These are phyloP conservation scores for Globisporangium parvum DNA, from an alignment of 352 stramenopile genomes.

Conservation along the genomic window DNA sequence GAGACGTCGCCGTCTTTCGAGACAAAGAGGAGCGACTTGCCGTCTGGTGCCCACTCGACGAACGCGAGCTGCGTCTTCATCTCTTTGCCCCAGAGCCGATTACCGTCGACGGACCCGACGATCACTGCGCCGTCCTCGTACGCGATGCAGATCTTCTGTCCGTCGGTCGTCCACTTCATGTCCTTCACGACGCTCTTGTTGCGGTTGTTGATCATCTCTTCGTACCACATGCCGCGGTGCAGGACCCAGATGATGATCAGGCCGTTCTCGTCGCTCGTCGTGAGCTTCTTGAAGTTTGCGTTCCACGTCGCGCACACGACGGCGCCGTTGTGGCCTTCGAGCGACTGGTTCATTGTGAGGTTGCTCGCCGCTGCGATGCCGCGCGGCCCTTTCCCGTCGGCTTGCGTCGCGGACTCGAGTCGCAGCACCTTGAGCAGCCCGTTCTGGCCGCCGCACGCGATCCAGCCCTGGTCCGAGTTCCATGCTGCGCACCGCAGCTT, in stretches of 20 bases:
- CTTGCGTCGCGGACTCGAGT: slow-evolving; percentile 69
- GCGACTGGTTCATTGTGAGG: slow-evolving; percentile 93
- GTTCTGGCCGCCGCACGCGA: slow-evolving; percentile 91
- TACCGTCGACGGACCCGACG: slow-evolving; percentile 92
- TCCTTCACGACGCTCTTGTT: slow-evolving; percentile 92
- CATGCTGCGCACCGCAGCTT: slow-evolving; percentile 88
- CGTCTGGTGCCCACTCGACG: slow-evolving; percentile 93
- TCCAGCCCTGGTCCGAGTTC: slow-evolving; percentile 93
- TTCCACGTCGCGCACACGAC: slow-evolving; percentile 94
- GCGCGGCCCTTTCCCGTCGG: slow-evolving; percentile 62
- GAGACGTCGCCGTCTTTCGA: slow-evolving; percentile 80
- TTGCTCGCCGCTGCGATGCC: slow-evolving; percentile 87
- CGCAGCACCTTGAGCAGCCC: slow-evolving; percentile 92
- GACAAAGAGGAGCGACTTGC: slow-evolving; percentile 85
- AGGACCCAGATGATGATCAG: slow-evolving; percentile 96
- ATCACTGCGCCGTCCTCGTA: slow-evolving; percentile 94
- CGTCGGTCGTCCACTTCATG: slow-evolving; percentile 94
- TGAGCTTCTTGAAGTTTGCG: slow-evolving; percentile 92
- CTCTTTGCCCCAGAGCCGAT: slow-evolving; percentile 92
- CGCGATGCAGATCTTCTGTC: slow-evolving; percentile 93
- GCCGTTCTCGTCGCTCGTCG: slow-evolving; percentile 92
- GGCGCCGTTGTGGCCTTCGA: slow-evolving; percentile 89
- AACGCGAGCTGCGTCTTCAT: slow-evolving; percentile 88
- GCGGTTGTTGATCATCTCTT: slow-evolving; percentile 97
- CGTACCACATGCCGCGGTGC: slow-evolving; percentile 91